These are phyloP conservation scores for Endoconidiophora laricicola DNA, from an alignment of 2,329 filamentous ascomycete species.

Conservation along the genomic window DNA sequence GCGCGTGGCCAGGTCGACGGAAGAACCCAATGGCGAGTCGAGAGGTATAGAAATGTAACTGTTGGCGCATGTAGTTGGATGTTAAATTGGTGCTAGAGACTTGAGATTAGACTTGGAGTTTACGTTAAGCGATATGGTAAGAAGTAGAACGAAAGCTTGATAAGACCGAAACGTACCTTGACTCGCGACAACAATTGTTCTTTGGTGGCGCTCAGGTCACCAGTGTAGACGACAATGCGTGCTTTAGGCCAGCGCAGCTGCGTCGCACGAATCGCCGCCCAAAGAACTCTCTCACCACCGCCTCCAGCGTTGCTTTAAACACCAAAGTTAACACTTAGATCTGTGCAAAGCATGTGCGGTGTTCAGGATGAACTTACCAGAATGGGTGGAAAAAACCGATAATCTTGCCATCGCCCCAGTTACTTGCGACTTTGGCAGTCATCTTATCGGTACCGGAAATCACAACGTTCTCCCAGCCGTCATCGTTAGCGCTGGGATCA, in stretches of 20 bases:
- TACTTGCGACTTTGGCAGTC: slow-evolving; percentile 13
- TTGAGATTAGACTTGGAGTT: neutral
- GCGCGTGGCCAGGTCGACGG: slow-evolving; percentile 80
- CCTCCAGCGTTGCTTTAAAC: slow-evolving; percentile 70
- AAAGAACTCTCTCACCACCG: slow-evolving; percentile 87
- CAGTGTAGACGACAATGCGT: slow-evolving; percentile 85
- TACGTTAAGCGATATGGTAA: slow-evolving; percentile 11
- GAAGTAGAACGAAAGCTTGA: too few relatives aligned
- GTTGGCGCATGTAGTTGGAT: slow-evolving; percentile 73
- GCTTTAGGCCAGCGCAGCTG: slow-evolving; percentile 79
- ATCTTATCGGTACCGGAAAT: slow-evolving; percentile 17
- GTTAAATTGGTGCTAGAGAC: slow-evolving; percentile 62
- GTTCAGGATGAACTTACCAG: slow-evolving; percentile 41
- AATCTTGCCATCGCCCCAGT: slow-evolving; percentile 57
- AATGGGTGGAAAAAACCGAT: slow-evolving; percentile 97
- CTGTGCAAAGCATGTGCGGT: neutral
- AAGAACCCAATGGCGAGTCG: slow-evolving; percentile 72
- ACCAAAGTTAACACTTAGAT: neutral
- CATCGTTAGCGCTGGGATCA: slow-evolving; percentile 27
- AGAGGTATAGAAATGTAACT: slow-evolving; percentile 78
- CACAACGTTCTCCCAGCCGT: slow-evolving; percentile 52
- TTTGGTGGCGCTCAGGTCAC: slow-evolving; percentile 80
- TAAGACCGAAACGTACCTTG: slow-evolving; percentile 32
- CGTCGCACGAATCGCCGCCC: slow-evolving; percentile 84
- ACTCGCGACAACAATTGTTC: slow-evolving; percentile 61